phyloP scores from a whole-genome alignment of 257 asterid species.

The Sherardia arvensis region DNA sequence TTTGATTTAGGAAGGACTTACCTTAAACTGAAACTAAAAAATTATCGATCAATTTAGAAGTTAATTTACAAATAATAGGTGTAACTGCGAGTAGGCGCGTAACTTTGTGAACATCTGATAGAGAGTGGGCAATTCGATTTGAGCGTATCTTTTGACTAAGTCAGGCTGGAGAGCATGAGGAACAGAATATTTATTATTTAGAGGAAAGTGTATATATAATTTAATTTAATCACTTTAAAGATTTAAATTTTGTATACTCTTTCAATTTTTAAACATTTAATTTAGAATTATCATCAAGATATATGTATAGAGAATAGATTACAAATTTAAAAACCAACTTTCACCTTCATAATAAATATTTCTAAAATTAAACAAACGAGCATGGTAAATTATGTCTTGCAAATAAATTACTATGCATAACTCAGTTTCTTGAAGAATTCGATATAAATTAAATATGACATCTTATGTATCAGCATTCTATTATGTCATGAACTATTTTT shows the following conservation, averaged over 20 bases:
- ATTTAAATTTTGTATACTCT: too few species aligned
- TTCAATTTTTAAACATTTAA: not conserved
- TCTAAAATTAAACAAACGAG: too few species aligned
- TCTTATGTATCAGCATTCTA: too few species aligned
- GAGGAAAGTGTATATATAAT: too few species aligned
- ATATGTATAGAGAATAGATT: not conserved
- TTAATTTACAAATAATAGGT: slow-evolving; percentile 23
- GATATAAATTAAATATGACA: too few species aligned
- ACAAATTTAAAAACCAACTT: not conserved
- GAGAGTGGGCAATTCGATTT: not conserved
- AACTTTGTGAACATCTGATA: not conserved
- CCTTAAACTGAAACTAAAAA: slow-evolving; percentile 15
- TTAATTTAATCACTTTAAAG: not conserved
- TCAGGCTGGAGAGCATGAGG: slow-evolving; percentile 18
- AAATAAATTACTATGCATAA: too few species aligned
- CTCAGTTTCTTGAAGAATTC: too few species aligned
- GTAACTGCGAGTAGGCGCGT: slow-evolving; percentile 11
- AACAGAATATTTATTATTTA: not conserved
- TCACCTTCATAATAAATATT: not conserved
- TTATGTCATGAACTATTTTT: too few species aligned
- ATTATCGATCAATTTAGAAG: slow-evolving; percentile 90
- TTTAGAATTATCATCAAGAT: not conserved
- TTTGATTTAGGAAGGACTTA: slow-evolving; percentile 12
- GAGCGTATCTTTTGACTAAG: slow-evolving; percentile 17
- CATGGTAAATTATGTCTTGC: too few species aligned